Percentiles rank a stretch among this genome's conserved stretches.
phyloP scores from a whole-genome alignment of 345 rosid genomes.

The Salix dunnii region DNA sequence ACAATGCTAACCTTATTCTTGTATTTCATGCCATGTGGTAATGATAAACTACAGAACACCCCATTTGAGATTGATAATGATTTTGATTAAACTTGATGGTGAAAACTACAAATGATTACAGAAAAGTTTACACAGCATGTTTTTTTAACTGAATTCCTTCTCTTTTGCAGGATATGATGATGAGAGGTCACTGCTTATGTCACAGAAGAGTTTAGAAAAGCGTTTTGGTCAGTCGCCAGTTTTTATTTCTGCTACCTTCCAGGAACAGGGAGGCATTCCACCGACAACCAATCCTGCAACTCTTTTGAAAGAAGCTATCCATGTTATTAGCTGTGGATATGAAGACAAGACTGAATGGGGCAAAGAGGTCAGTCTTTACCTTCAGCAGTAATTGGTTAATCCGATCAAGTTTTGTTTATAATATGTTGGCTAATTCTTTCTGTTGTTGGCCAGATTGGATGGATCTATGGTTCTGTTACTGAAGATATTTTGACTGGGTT shows the following conservation, averaged over 20 bases:
- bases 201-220: constrained; percentile 95
- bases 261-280: constrained; percentile 98
- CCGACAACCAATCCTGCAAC: constrained; percentile 93
- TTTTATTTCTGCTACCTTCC: constrained; percentile 94
- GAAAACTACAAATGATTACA: neutral
- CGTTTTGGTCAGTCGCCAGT: constrained; percentile 99
- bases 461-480: constrained; percentile 99
- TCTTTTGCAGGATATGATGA: constrained; percentile 89
- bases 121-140: neutral
- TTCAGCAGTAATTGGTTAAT: neutral
- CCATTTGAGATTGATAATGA: neutral
- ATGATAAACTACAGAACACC: neutral
- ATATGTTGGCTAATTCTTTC: neutral
- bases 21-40: neutral
- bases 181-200: constrained; percentile 95
- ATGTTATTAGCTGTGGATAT: constrained; percentile 98
- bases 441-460: constrained; percentile 65
- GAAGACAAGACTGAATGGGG: constrained; percentile 99
- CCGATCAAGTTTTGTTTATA: neutral
- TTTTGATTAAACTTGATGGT: constrained; percentile 8
- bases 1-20: neutral
- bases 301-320: constrained; percentile 95
- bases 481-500: constrained; percentile 99
- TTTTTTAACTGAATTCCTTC: constrained; percentile 1
- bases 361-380: constrained; percentile 62